These are phyloP conservation scores for Neovahlkampfia damariscottae DNA, from an alignment of 78 protist species.

Conservation along the genomic window DNA sequence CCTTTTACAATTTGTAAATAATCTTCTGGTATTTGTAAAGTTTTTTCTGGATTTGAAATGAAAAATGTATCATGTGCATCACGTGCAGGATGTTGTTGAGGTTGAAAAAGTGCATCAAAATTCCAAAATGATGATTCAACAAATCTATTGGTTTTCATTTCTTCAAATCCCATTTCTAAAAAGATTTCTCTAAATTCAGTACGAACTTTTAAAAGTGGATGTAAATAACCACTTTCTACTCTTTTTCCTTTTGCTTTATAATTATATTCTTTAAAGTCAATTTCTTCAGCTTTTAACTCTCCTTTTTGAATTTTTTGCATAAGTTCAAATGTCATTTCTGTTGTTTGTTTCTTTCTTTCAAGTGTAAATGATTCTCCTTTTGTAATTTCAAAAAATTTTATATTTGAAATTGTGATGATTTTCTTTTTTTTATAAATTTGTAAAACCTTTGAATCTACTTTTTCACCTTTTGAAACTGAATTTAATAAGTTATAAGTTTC, in stretches of 20 bases:
- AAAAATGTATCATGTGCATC: conserved; percentile 99
- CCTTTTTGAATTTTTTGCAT: conserved; percentile 4
- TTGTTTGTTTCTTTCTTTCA: background rate
- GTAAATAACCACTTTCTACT: conserved; percentile 61
- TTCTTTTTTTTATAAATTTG: conserved; percentile 34
- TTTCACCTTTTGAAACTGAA: background rate
- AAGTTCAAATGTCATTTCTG: conserved; percentile 32
- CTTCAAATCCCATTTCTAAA: conserved; percentile 92
- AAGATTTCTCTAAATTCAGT: conserved; percentile 82
- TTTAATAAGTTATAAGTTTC: background rate
- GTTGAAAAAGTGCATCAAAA: conserved; percentile 98
- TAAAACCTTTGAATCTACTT: background rate
- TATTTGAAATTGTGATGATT: background rate
- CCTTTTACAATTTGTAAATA: conserved; percentile 71
- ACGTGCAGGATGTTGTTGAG: conserved; percentile 99
- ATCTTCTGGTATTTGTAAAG: conserved; percentile 50
- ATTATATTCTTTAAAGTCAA: conserved; percentile 56
- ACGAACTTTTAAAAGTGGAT: conserved; percentile 89
- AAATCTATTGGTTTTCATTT: conserved; percentile 87
- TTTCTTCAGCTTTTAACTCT: conserved; percentile 1
- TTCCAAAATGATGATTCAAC: conserved; percentile 98
- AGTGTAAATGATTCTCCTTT: conserved; percentile 15
- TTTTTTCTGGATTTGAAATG: conserved; percentile 39
- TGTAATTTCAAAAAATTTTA: background rate
- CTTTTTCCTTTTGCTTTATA: conserved; percentile 40